Percentiles rank a stretch among this genome's conserved stretches.
phyloP scores from a whole-genome alignment of 768 basidiomycete genomes.

The Chalciporus chontae region DNA sequence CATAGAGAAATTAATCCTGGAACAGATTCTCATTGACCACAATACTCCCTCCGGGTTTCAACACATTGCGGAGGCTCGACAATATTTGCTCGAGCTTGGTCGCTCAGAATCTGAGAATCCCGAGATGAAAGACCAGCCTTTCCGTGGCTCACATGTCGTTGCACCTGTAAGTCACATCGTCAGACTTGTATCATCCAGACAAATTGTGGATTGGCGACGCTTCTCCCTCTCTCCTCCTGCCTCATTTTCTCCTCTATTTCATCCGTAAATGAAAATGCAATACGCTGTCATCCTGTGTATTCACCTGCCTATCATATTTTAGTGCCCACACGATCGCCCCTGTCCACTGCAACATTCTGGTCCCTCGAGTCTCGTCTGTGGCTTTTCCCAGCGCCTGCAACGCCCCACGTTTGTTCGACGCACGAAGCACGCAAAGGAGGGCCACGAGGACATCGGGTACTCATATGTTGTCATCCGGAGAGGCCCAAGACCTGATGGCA shows the following conservation, averaged over 20 bases:
- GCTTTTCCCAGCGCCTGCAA: conserved; percentile 85
- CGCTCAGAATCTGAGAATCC: conserved; percentile 52
- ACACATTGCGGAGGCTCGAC: conserved; percentile 71
- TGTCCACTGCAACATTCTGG: conserved; percentile 76
- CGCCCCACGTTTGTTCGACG: conserved; percentile 79
- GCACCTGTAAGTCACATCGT: conserved; percentile 65
- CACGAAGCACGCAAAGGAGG: conserved; percentile 82
- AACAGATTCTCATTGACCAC: conserved; percentile 83
- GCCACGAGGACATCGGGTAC: conserved; percentile 85
- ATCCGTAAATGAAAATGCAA: conserved; percentile 16
- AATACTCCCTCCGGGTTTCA: conserved; percentile 73
- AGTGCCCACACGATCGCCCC: conserved; percentile 88
- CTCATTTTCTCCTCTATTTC: conserved; percentile 6
- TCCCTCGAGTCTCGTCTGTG: conserved; percentile 56
- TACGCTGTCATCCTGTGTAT: conserved; percentile 2
- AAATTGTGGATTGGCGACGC: neutral
- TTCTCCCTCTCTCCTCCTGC: neutral
- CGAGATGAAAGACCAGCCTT: conserved; percentile 31
- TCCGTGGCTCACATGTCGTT: conserved; percentile 73
- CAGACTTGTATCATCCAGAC: neutral
- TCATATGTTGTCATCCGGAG: conserved; percentile 88
- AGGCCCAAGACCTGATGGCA: conserved; percentile 58
- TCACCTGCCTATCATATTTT: conserved; percentile 6
- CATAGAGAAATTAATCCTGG: conserved; percentile 11
- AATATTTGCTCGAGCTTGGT: conserved; percentile 65